A percentile compares a stretch with the other conserved stretches of the same genome.
Evolutionary conservation across 2,329 filamentous ascomycete species (phyloP).

Genomic region (Neonectria hederae): DNA sequence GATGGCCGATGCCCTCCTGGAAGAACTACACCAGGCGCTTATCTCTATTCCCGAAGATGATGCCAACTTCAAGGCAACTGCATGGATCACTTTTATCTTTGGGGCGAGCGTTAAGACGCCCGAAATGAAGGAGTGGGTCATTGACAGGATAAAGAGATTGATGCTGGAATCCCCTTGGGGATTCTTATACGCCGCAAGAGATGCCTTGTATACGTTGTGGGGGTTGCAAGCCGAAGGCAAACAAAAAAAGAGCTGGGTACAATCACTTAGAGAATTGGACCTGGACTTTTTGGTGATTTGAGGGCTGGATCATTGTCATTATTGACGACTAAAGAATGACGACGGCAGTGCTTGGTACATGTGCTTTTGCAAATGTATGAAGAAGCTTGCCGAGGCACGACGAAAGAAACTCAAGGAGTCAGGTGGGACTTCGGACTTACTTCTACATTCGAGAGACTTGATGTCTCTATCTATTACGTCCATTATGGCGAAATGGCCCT

Average conservation of each 20-base stretch:
- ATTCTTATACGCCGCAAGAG: constrained; percentile 58
- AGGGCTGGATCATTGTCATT: constrained; percentile 18
- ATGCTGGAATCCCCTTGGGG: constrained; percentile 58
- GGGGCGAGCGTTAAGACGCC: constrained; percentile 60
- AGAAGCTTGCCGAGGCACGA: not conserved
- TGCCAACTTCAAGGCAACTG: constrained; percentile 64
- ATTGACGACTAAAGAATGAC: not conserved
- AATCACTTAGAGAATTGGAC: constrained; percentile 52
- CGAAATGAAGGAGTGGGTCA: constrained; percentile 57
- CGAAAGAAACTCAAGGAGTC: not conserved
- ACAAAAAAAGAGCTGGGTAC: constrained; percentile 52
- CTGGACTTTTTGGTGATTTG: constrained; percentile 57
- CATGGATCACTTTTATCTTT: constrained; percentile 66
- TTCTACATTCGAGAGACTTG: not conserved
- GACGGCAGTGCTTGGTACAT: not conserved
- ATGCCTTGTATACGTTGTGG: constrained; percentile 58
- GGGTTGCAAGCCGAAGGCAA: constrained; percentile 46
- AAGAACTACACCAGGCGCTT: constrained; percentile 58
- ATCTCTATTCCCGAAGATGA: constrained; percentile 59
- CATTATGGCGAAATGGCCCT: not conserved
- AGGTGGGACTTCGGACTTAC: constrained; percentile 1
- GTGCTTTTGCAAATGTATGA: not conserved
- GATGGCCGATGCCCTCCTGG: constrained; percentile 49
- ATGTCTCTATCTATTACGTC: not conserved
- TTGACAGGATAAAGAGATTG: constrained; percentile 54